phyloP scores from a whole-genome alignment of 108 stramenopile genomes.

The Skeletonema costatum region DNA sequence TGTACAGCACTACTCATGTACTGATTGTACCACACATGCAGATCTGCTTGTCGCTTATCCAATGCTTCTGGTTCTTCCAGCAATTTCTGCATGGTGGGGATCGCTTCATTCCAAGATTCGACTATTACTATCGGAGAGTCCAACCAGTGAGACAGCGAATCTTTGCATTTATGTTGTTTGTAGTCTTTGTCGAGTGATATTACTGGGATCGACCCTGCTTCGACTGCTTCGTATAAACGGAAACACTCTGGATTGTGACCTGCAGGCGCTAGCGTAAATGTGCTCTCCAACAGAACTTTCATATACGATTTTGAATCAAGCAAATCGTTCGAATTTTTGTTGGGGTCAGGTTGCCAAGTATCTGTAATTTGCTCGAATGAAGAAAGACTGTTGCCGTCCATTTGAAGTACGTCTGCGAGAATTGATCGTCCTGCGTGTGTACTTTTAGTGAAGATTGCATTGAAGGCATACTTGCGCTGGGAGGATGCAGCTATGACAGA shows the following conservation, averaged over 20 bases:
- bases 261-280: constrained; percentile 46
- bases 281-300: constrained; percentile 32
- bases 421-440: constrained; percentile 15
- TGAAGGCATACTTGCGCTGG: constrained; percentile 26
- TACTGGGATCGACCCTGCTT: constrained; percentile 49
- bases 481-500: constrained; percentile 7
- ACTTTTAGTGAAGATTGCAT: constrained; percentile 32
- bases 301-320: constrained; percentile 9
- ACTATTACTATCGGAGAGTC: constrained; percentile 40
- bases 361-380: not conserved
- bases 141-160: constrained; percentile 23
- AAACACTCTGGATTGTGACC: constrained; percentile 62
- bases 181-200: constrained; percentile 13
- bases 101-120: constrained; percentile 40
- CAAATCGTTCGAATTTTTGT: not conserved
- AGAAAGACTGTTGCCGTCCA: not conserved
- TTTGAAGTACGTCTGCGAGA: not conserved
- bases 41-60: constrained; percentile 37
- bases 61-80: constrained; percentile 32
- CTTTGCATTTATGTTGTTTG: constrained; percentile 27
- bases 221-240: constrained; percentile 50
- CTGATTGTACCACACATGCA: constrained; percentile 26
- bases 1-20: constrained; percentile 30
- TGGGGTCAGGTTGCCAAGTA: not conserved
- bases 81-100: constrained; percentile 14